Conservation (phyloP, 208 protist genomes). For the Porcisia deanei region DNA sequence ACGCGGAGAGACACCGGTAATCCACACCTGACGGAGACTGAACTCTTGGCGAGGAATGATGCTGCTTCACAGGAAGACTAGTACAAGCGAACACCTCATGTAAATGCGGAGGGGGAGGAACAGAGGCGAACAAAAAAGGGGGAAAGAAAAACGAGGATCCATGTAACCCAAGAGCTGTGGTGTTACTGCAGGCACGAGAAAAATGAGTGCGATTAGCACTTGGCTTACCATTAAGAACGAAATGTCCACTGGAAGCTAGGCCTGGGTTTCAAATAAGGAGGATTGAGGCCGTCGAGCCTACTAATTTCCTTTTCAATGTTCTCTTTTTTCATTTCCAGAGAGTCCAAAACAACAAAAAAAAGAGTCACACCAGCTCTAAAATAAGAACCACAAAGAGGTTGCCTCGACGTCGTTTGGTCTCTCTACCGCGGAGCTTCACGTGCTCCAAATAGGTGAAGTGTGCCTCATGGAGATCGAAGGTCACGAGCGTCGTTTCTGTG, state of each 20-base stretch:
- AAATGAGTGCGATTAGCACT: too few relatives aligned
- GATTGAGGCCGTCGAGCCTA: not conserved
- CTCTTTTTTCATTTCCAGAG: not conserved
- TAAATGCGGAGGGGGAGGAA: not conserved
- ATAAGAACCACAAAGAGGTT: not conserved
- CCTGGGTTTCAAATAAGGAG: not conserved
- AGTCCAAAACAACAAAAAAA: not conserved
- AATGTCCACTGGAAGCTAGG: not conserved
- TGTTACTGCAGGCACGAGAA: not conserved
- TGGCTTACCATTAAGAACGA: not conserved
- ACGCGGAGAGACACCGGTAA: not conserved
- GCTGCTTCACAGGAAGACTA: not conserved
- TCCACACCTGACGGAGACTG: not conserved
- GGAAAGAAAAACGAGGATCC: not conserved
- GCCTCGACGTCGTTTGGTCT: not conserved
- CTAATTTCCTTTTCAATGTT: too few relatives aligned
- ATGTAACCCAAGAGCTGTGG: not conserved
- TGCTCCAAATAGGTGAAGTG: not conserved
- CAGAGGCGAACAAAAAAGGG: not conserved
- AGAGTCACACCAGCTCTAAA: not conserved
- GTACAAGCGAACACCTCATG: not conserved
- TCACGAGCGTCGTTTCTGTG: not conserved
- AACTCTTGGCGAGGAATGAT: not conserved
- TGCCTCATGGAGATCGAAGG: conserved; percentile 13
- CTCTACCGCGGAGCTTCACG: not conserved